Evolutionary conservation across 148 eudicot genomes (phyloP), one percentile per base, ranked within the genome.

Genomic region (Rhododendron williamsianum): DNA sequence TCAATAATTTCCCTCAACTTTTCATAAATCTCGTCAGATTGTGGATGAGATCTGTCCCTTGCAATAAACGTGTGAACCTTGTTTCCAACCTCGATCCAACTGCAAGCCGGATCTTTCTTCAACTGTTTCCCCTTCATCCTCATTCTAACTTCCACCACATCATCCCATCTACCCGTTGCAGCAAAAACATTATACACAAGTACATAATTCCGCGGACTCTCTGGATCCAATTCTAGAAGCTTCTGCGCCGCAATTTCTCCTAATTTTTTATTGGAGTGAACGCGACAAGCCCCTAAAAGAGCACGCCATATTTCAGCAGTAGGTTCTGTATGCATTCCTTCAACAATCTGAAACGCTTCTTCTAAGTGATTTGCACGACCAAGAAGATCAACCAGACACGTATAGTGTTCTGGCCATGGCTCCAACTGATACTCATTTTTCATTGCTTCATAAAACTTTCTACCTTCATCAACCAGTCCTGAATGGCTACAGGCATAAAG

Each of bases 401-500:
- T 94, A 87, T 91, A 92, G 85, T 97, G 99, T 78, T 97, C 96
- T 13, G 95, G 93, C 98, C 96, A 95, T 54, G 98, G 96, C 76
- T 92, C 94, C 82, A 97, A 83, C 21, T 87, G 85, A 85, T 95
- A 92, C 54, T 90, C 86, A 63, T 43, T 27, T 81, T 67, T 85
- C 98, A 97, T 95, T 10, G 82, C 48, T 60, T 91, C 83, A 33
- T 95, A 89, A 85, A 91, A 81, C 11, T 7, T 79, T 86, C 89
- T 86, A 60, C 99, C 99, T 88, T 93, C 94, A 72, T 92, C 91
- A 36, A 88, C 87, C 85, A 97, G 80, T 73, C 91, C 91, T 41
- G 98, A 91, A 88, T 97, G 99, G 87, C 99, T 94, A 88, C 99
- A 97, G 9, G 99, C 95, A 89, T 93, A 88, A 21, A 97, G 94